Evolutionary conservation across 2,329 filamentous ascomycete genomes (phyloP), one percentile per base, ranked within the genome.

Genomic region (Drechslerella dactyloides): DNA sequence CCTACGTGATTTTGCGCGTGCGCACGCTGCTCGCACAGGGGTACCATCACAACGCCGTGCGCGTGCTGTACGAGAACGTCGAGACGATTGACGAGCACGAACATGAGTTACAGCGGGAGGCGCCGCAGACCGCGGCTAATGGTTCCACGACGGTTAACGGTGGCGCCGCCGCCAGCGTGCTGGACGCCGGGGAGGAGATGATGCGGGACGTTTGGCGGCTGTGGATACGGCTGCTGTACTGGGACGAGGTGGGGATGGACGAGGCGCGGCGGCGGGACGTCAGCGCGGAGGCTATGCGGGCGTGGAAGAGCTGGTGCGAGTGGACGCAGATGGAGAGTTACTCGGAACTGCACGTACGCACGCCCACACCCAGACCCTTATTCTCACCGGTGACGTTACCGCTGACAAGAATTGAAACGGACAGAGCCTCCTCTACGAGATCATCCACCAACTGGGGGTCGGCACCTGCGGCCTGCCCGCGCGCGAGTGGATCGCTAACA

Each of bases 401-500:
- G n/a, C 37, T 42, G 13, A 42, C 37, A 17, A 42, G 5, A 13
- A 15, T 42, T 5, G 37, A 6, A 6, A 6, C 17, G 11, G 33
- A 19, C 17, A 70, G 66, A 56, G 50, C 44, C 59, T 70, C 13
- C 54, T 70, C 5, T 70, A 70, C 58, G 66, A 70, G 44, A 13
- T 70, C 11, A 70, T 70, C 48, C 66, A 70, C 59, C 37, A 70
- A 27, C 40, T 70, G 37, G 57, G 51, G 48, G 33, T 58, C 44
- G 61, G 42, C 24, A 70, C 66, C 2, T 54, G 55, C 42, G 61
- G 61, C 54, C 54, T 70, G 27, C 40, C 59, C 19, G 40, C 59
- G 10, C 59, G 66, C 21, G 66, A 70, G 64, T 70, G 66, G 66
- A 70, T 64, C 54, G 66, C 54, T 55, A 70, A 70, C 50, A 70